These are phyloP conservation scores for Hypoxylon crocopeplum DNA, from an alignment of 495 filamentous ascomycete genomes.

Conservation along the genomic window DNA sequence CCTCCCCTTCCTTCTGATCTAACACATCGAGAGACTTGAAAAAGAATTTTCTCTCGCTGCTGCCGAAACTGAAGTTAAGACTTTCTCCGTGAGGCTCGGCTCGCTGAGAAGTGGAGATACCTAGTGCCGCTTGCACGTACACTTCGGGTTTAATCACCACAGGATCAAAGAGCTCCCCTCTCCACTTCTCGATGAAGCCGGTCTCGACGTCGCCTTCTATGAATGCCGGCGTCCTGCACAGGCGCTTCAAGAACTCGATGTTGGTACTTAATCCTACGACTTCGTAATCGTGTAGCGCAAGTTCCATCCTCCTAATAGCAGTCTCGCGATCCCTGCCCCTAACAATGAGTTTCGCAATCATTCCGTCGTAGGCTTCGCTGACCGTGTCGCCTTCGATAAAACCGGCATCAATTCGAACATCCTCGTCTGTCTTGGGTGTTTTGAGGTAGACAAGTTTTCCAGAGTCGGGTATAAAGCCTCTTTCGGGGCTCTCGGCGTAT, in stretches of 20 bases:
- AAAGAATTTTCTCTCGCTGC: slow-evolving; percentile 58
- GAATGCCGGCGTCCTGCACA: slow-evolving; percentile 82
- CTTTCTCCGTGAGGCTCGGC: slow-evolving; percentile 53
- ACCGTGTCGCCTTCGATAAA: slow-evolving; percentile 92
- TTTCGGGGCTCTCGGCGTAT: slow-evolving; percentile 92
- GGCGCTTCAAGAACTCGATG: slow-evolving; percentile 90
- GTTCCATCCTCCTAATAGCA: slow-evolving; percentile 80
- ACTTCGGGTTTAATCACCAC: slow-evolving; percentile 65
- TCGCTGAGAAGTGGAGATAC: slow-evolving; percentile 56
- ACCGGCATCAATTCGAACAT: slow-evolving; percentile 89
- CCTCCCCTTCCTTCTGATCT: slow-evolving; percentile 52
- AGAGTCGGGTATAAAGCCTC: slow-evolving; percentile 91
- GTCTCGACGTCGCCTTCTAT: slow-evolving; percentile 91
- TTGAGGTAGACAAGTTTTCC: slow-evolving; percentile 84
- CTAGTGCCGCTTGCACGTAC: slow-evolving; percentile 84
- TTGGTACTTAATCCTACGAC: slow-evolving; percentile 93
- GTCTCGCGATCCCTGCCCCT: slow-evolving; percentile 76
- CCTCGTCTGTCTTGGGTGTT: slow-evolving; percentile 70
- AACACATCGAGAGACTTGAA: slow-evolving; percentile 57
- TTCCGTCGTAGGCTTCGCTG: slow-evolving; percentile 95
- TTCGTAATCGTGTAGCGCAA: slow-evolving; percentile 89
- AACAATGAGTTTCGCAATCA: slow-evolving; percentile 99
- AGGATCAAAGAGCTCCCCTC: slow-evolving; percentile 70
- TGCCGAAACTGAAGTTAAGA: slow-evolving; percentile 60
- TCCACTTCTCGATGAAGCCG: slow-evolving; percentile 91